Conservation (phyloP, 495 filamentous ascomycete genomes). For the Penicillium nucicola region DNA sequence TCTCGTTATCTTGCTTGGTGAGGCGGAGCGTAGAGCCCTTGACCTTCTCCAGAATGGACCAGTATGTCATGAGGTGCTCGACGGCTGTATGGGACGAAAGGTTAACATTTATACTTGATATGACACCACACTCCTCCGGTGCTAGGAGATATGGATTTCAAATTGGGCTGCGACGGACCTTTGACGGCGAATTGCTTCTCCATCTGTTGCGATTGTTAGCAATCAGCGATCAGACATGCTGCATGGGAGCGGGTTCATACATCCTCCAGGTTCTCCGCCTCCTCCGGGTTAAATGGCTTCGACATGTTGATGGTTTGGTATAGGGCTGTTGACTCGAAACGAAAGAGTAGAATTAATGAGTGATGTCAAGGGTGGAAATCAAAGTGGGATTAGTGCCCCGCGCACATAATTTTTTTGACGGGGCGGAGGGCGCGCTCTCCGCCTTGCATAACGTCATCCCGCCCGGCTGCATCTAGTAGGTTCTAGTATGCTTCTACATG, state of each 20-base stretch:
- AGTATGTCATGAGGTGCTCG: slow-evolving; percentile 94
- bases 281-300: slow-evolving; percentile 60
- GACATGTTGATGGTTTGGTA: slow-evolving; percentile 34
- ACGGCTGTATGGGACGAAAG: slow-evolving; percentile 55
- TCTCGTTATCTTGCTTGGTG: slow-evolving; percentile 92
- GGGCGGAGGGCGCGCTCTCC: slow-evolving; percentile 23
- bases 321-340: not conserved
- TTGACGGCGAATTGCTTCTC: slow-evolving; percentile 99
- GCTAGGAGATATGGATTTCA: not conserved
- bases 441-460: slow-evolving; percentile 28
- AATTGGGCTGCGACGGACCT: slow-evolving; percentile 47
- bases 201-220: slow-evolving; percentile 59
- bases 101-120: slow-evolving; percentile 12
- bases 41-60: slow-evolving; percentile 88
- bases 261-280: slow-evolving; percentile 76
- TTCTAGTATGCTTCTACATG: too few species aligned
- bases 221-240: not conserved
- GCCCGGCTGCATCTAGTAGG: slow-evolving; percentile 1
- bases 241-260: slow-evolving; percentile 31
- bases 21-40: slow-evolving; percentile 81
- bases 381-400: slow-evolving; percentile 21
- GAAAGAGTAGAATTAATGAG: not conserved
- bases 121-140: not conserved
- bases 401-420: slow-evolving; percentile 35
- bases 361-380: slow-evolving; percentile 9